Evolutionary conservation across 441 rosid genomes (phyloP).

Genomic region (Cnidoscolus chayamansa): DNA sequence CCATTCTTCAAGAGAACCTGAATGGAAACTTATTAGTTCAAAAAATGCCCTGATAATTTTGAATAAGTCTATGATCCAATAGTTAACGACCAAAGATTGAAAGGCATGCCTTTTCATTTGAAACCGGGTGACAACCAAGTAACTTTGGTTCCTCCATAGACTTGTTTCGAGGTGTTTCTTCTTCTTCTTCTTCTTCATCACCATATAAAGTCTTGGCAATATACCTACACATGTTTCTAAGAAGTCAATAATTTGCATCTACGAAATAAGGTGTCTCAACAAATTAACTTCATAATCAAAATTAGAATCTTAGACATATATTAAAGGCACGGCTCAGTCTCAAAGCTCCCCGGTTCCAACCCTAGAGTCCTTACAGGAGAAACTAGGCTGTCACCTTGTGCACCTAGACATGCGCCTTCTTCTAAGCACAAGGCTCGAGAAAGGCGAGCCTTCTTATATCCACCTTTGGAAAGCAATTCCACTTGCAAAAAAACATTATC

Average conservation of each 20-base stretch:
- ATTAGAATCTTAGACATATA: background rate
- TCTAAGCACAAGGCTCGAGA: no score
- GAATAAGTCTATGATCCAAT: background rate
- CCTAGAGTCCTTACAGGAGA: no score
- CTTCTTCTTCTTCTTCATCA: constrained; percentile 60
- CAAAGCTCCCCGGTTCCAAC: no score
- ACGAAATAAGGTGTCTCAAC: background rate
- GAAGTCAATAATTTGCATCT: constrained; percentile 20
- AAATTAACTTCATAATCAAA: background rate
- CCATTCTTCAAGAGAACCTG: constrained; percentile 91
- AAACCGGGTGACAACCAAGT: constrained; percentile 78
- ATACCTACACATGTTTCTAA: constrained; percentile 49
- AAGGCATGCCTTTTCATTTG: constrained; percentile 78
- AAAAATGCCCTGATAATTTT: constrained; percentile 6
- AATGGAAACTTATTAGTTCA: constrained; percentile 14
- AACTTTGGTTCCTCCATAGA: constrained; percentile 72
- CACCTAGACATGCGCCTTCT: no score
- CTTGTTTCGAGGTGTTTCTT: constrained; percentile 43
- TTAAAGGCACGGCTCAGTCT: no score
- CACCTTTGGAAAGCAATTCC: no score
- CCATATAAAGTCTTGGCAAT: constrained; percentile 80
- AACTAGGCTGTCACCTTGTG: no score
- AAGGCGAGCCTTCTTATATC: no score
- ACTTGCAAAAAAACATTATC: no score
- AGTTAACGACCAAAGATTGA: constrained; percentile 17